Conservation (phyloP, 352 stramenopile species). For the Pythium guiyangense region DNA sequence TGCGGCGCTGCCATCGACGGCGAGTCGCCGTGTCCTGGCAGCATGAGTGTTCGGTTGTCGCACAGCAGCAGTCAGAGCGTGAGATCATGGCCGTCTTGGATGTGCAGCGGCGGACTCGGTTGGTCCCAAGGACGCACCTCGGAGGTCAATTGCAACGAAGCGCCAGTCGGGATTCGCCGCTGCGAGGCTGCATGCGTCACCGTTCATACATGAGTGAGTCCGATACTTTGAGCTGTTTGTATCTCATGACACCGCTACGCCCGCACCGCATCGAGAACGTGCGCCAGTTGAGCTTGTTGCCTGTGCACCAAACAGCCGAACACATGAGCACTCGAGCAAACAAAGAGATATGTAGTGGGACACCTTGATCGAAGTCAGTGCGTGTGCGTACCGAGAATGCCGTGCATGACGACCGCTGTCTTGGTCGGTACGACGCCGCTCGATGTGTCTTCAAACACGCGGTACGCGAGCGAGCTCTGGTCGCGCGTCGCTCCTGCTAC, state of each 20-base stretch:
- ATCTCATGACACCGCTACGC: no score
- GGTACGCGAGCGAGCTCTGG: slow-evolving; percentile 58
- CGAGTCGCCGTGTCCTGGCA: slow-evolving; percentile 63
- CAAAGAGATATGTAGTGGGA: no score
- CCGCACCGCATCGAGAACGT: slow-evolving; percentile 72
- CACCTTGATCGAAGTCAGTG: no score
- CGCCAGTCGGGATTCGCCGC: slow-evolving; percentile 59
- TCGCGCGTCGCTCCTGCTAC: slow-evolving; percentile 6
- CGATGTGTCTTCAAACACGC: slow-evolving; percentile 49
- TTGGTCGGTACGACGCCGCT: slow-evolving; percentile 35
- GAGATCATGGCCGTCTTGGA: neutral
- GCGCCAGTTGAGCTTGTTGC: slow-evolving; percentile 83
- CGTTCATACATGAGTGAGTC: neutral
- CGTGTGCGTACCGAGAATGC: slow-evolving; percentile 57
- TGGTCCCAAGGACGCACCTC: slow-evolving; percentile 25
- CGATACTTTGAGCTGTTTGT: no score
- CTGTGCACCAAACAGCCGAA: slow-evolving; percentile 18
- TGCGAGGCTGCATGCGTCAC: slow-evolving; percentile 30
- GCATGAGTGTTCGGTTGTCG: neutral
- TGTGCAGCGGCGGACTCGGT: no score
- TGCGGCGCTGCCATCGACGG: slow-evolving; percentile 61
- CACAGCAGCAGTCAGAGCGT: neutral
- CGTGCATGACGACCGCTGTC: slow-evolving; percentile 75
- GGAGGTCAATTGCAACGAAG: slow-evolving; percentile 63
- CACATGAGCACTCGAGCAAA: neutral